A percentile compares a stretch with the other conserved stretches of the same genome.
Evolutionary conservation across 2,329 filamentous ascomycete species (phyloP).

Genomic region (Fusarium domesticum): DNA sequence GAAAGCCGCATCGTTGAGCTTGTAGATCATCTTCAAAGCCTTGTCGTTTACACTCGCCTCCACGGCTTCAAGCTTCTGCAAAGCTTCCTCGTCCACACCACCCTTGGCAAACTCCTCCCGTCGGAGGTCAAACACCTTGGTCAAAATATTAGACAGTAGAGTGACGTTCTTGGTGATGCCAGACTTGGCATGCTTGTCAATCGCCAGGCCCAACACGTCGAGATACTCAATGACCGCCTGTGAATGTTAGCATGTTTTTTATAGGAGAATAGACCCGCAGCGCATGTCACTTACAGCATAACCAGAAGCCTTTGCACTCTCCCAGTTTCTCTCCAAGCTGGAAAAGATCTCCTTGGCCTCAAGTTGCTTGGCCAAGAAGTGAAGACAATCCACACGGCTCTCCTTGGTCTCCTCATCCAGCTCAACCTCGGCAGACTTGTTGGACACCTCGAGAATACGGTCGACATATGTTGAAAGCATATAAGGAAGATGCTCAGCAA

Average conservation of each 20-base stretch:
- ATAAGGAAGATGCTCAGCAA: slow-evolving; percentile 82
- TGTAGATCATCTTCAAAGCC: slow-evolving; percentile 87
- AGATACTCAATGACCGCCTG: slow-evolving; percentile 68
- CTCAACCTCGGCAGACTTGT: slow-evolving; percentile 62
- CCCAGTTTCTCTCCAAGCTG: slow-evolving; percentile 71
- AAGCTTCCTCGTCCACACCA: slow-evolving; percentile 41
- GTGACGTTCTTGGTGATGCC: slow-evolving; percentile 72
- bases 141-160: slow-evolving; percentile 63
- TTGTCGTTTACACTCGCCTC: slow-evolving; percentile 67
- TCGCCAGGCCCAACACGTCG: slow-evolving; percentile 64
- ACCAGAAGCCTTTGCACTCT: slow-evolving; percentile 59
- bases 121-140: slow-evolving; percentile 62
- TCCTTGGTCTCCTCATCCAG: slow-evolving; percentile 62
- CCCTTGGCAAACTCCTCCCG: slow-evolving; percentile 51
- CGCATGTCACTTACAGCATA: slow-evolving; percentile 51
- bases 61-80: slow-evolving; percentile 53
- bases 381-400: slow-evolving; percentile 65
- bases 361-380: slow-evolving; percentile 72
- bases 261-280: neutral
- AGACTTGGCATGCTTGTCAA: slow-evolving; percentile 76
- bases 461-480: slow-evolving; percentile 81
- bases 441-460: slow-evolving; percentile 68
- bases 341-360: slow-evolving; percentile 73
- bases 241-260: slow-evolving; percentile 30
- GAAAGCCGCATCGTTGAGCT: slow-evolving; percentile 92